phyloP scores from a whole-genome alignment of 768 basidiomycete species.

The Lentinus brumalis region DNA sequence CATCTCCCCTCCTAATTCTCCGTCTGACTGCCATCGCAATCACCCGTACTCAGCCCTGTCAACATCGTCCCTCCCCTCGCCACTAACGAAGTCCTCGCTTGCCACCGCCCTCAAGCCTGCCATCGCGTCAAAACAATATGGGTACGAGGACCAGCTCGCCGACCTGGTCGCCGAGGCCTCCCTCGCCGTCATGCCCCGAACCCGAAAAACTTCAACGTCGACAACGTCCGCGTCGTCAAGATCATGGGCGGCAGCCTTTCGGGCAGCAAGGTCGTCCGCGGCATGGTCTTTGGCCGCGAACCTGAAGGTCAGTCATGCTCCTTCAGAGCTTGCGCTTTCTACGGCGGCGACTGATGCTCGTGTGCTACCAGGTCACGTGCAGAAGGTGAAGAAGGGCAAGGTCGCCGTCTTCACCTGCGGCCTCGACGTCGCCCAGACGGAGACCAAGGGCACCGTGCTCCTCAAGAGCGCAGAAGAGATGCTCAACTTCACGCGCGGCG shows the following conservation, averaged over 20 bases:
- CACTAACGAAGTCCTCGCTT: conserved; percentile 69
- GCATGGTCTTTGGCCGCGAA: conserved; percentile 98
- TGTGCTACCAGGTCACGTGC: conserved; percentile 61
- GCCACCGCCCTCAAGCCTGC: conserved; percentile 81
- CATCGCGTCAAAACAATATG: conserved; percentile 97
- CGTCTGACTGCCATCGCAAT: no score
- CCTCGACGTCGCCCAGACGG: conserved; percentile 93
- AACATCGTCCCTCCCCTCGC: conserved; percentile 67
- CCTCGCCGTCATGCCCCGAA: conserved; percentile 89
- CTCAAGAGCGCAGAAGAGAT: conserved; percentile 95
- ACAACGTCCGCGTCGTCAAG: conserved; percentile 97
- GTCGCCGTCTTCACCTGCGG: conserved; percentile 95
- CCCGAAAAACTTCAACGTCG: conserved; percentile 93
- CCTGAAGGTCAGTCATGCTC: conserved; percentile 71
- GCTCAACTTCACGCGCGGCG: conserved; percentile 94
- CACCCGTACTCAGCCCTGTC: conserved; percentile 56
- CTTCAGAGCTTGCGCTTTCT: no score
- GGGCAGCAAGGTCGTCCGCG: conserved; percentile 85
- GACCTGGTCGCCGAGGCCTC: conserved; percentile 91
- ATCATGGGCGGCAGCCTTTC: conserved; percentile 94
- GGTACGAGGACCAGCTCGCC: conserved; percentile 82
- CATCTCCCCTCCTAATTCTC: neutral
- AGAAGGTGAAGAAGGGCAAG: conserved; percentile 83
- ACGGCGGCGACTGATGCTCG: no score
- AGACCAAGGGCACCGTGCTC: conserved; percentile 98